These are phyloP conservation scores for Rubus parviflorus DNA, from an alignment of 306 rosid species.

Conservation along the genomic window DNA sequence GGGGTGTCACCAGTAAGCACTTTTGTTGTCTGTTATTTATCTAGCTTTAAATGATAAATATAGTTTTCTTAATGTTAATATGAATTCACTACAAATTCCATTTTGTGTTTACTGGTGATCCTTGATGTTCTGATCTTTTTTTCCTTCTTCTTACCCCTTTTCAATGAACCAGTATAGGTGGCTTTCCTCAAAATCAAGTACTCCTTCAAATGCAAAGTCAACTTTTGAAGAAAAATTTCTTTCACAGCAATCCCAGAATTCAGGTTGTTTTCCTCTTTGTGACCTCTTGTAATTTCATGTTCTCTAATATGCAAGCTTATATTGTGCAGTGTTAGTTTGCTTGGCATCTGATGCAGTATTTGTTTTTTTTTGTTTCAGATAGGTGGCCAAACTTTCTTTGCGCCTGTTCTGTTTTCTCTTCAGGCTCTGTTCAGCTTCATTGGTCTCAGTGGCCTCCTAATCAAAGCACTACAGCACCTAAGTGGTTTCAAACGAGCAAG, in stretches of 20 bases:
- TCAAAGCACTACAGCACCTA: constrained; percentile 61
- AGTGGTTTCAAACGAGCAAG: constrained; percentile 97
- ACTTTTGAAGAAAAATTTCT: constrained; percentile 92
- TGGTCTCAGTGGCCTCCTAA: constrained; percentile 98
- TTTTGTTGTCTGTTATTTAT: constrained; percentile 25
- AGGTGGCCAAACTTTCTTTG: constrained; percentile 98
- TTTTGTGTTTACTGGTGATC: constrained; percentile 21
- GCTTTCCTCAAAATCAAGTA: constrained; percentile 85
- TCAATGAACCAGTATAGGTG: constrained; percentile 88
- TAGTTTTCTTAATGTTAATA: not conserved
- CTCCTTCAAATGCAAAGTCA: constrained; percentile 60
- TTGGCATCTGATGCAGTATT: constrained; percentile 36
- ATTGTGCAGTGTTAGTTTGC: not conserved
- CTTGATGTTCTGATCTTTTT: constrained; percentile 21
- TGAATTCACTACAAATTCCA: not conserved
- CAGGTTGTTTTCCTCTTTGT: constrained; percentile 56
- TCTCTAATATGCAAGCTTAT: not conserved
- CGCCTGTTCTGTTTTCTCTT: constrained; percentile 93
- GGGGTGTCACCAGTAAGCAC: constrained; percentile 88
- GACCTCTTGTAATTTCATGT: not conserved
- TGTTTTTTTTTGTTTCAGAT: constrained; percentile 60
- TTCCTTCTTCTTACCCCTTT: not conserved
- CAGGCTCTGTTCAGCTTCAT: constrained; percentile 96
- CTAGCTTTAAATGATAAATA: not conserved
- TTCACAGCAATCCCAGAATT: constrained; percentile 92